Conservation (phyloP, 805 yeast species). For the Isabelozyma heimii region DNA sequence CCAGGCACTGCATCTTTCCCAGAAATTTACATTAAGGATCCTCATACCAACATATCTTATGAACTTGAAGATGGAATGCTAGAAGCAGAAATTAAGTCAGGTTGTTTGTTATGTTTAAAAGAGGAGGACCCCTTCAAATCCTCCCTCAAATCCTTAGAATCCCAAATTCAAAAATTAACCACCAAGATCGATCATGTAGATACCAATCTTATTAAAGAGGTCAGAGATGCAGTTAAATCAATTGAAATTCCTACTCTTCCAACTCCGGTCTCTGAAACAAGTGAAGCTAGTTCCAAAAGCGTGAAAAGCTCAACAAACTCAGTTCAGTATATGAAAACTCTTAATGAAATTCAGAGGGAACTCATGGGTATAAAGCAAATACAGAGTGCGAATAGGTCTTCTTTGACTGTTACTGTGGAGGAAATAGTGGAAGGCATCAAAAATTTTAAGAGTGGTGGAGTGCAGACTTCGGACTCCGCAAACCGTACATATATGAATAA, state of each 20-base stretch:
- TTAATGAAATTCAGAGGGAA: slow-evolving; percentile 54
- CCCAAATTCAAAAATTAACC: slow-evolving; percentile 11
- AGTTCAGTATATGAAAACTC: slow-evolving; percentile 17
- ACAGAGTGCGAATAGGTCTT: slow-evolving; percentile 42
- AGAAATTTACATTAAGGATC: slow-evolving; percentile 69
- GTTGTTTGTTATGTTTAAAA: slow-evolving; percentile 57
- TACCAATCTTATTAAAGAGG: slow-evolving; percentile 10
- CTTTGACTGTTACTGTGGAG: slow-evolving; percentile 41
- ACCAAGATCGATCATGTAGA: slow-evolving; percentile 14
- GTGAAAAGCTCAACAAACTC: neutral
- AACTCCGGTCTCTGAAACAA: slow-evolving; percentile 6
- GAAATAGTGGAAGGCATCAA: slow-evolving; percentile 45
- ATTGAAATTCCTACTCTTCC: slow-evolving; percentile 15
- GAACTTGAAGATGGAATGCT: slow-evolving; percentile 74
- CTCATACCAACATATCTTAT: slow-evolving; percentile 57
- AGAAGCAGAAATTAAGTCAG: slow-evolving; percentile 52
- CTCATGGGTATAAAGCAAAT: slow-evolving; percentile 57
- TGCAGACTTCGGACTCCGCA: slow-evolving; percentile 34
- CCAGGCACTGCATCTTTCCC: slow-evolving; percentile 76
- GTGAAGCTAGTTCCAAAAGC: slow-evolving; percentile 1
- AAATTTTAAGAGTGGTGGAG: slow-evolving; percentile 49
- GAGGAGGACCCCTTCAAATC: slow-evolving; percentile 35
- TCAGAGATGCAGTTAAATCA: slow-evolving; percentile 16
- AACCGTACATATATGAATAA: slow-evolving; percentile 66
- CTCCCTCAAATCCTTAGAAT: slow-evolving; percentile 18